Evolutionary conservation across 495 filamentous ascomycete genomes (phyloP).

Genomic region (Penicillium paradoxum): DNA sequence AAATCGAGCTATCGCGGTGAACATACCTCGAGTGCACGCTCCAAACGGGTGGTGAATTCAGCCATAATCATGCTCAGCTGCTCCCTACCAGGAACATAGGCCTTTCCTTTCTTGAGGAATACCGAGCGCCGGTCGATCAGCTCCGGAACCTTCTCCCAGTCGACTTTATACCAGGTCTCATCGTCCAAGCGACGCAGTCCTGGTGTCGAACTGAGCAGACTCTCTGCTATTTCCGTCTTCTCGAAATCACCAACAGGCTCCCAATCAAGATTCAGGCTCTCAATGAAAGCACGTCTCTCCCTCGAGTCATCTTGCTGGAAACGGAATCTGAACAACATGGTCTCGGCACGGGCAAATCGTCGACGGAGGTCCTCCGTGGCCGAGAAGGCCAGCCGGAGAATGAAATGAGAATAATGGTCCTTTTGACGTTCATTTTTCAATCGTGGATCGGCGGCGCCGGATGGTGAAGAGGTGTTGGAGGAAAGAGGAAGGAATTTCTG

Average conservation of each 20-base stretch:
- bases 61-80: slow-evolving; percentile 83
- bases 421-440: slow-evolving; percentile 76
- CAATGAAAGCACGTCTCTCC: slow-evolving; percentile 74
- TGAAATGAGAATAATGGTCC: slow-evolving; percentile 98
- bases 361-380: slow-evolving; percentile 87
- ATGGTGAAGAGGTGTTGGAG: slow-evolving; percentile 62
- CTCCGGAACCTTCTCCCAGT: slow-evolving; percentile 90
- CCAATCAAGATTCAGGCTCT: slow-evolving; percentile 72
- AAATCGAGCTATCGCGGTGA: background rate
- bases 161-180: slow-evolving; percentile 90
- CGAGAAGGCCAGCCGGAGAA: slow-evolving; percentile 88
- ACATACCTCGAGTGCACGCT: slow-evolving; percentile 73
- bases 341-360: slow-evolving; percentile 82
- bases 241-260: slow-evolving; percentile 76
- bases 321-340: slow-evolving; percentile 78
- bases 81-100: slow-evolving; percentile 84
- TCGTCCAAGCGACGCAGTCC: slow-evolving; percentile 59
- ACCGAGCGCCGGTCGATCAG: slow-evolving; percentile 76
- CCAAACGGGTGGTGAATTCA: slow-evolving; percentile 74
- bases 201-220: slow-evolving; percentile 49
- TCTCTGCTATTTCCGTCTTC: slow-evolving; percentile 48
- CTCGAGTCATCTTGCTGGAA: slow-evolving; percentile 63
- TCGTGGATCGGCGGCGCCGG: slow-evolving; percentile 39
- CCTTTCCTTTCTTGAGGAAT: slow-evolving; percentile 73
- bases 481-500: slow-evolving; percentile 82